Percentiles rank a stretch among this genome's conserved stretches.
These are phyloP conservation scores for Aspergillus hortae DNA, from an alignment of 2,329 filamentous ascomycete species.

Conservation along the genomic window DNA sequence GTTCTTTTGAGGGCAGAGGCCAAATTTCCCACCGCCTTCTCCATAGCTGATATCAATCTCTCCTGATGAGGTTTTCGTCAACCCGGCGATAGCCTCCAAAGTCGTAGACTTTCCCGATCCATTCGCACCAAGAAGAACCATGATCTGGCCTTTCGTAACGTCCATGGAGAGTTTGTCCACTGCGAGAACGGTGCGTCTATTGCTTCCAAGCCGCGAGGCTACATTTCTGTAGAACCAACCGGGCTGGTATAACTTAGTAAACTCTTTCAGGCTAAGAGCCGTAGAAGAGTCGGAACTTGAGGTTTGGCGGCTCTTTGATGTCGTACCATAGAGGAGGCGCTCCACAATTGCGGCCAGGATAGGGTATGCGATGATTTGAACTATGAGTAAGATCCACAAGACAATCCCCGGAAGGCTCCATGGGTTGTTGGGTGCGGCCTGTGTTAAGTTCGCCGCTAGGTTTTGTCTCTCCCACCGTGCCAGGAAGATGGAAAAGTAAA, in stretches of 20 bases:
- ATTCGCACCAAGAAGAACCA: conserved; percentile 83
- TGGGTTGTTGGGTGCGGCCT: conserved; percentile 60
- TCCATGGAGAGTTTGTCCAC: conserved; percentile 70
- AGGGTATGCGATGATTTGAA: conserved; percentile 77
- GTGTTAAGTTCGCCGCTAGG: conserved; percentile 57
- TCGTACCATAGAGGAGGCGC: conserved; percentile 69
- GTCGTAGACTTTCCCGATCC: conserved; percentile 89
- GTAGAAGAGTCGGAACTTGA: conserved; percentile 30
- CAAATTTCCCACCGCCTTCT: conserved; percentile 73
- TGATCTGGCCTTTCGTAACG: conserved; percentile 74
- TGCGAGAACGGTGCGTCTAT: conserved; percentile 68
- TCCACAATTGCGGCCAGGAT: conserved; percentile 73
- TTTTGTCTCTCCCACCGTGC: conserved; percentile 70
- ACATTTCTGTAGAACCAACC: conserved; percentile 55
- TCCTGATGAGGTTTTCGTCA: conserved; percentile 72
- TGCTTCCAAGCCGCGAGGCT: conserved; percentile 45
- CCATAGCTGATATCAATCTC: conserved; percentile 75
- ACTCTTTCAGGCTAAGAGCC: conserved; percentile 67
- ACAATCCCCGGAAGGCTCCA: conserved; percentile 70
- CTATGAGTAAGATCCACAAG: conserved; percentile 71
- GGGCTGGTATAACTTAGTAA: conserved; percentile 76
- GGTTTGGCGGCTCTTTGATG: conserved; percentile 56
- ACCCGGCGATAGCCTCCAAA: conserved; percentile 79
- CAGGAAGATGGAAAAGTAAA: conserved; percentile 72
- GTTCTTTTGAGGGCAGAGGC: conserved; percentile 89